A percentile compares a stretch with the other conserved stretches of the same genome.
These are phyloP conservation scores for Verticillium dahliae DNA, from an alignment of 2,329 filamentous ascomycete genomes.

Conservation along the genomic window DNA sequence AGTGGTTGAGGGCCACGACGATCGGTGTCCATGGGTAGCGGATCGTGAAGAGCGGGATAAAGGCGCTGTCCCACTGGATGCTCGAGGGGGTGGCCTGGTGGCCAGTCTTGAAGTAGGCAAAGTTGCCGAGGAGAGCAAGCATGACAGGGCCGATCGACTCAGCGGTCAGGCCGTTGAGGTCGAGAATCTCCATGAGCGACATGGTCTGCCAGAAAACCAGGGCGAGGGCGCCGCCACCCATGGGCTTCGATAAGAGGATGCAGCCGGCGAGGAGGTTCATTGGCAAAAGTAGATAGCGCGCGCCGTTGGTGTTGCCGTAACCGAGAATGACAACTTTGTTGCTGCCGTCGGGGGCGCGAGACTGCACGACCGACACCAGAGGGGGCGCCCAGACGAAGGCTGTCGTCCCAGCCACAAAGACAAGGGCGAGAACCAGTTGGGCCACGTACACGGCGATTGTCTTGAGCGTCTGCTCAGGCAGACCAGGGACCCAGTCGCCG, in stretches of 20 bases:
- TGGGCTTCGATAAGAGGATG: conserved; percentile 82
- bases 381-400: conserved; percentile 84
- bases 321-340: conserved; percentile 73
- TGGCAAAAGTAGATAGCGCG: conserved; percentile 79
- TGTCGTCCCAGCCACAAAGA: conserved; percentile 75
- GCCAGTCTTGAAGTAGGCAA: conserved; percentile 96
- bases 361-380: conserved; percentile 65
- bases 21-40: conserved; percentile 87
- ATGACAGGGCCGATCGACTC: conserved; percentile 77
- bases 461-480: conserved; percentile 61
- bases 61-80: conserved; percentile 95
- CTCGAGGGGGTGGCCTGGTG: conserved; percentile 83
- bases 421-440: conserved; percentile 71
- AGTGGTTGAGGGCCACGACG: conserved; percentile 77
- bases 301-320: conserved; percentile 88
- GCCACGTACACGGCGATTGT: conserved; percentile 69
- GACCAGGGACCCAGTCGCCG: conserved; percentile 64
- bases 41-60: conserved; percentile 77
- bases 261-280: conserved; percentile 72
- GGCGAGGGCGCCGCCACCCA: conserved; percentile 80
- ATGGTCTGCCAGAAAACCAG: conserved; percentile 86
- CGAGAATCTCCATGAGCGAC: conserved; percentile 61
- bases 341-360: conserved; percentile 33
- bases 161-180: conserved; percentile 53
- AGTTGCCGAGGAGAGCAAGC: conserved; percentile 82